Conservation (phyloP, 2,329 filamentous ascomycete genomes). For the Dothistroma septosporum region DNA sequence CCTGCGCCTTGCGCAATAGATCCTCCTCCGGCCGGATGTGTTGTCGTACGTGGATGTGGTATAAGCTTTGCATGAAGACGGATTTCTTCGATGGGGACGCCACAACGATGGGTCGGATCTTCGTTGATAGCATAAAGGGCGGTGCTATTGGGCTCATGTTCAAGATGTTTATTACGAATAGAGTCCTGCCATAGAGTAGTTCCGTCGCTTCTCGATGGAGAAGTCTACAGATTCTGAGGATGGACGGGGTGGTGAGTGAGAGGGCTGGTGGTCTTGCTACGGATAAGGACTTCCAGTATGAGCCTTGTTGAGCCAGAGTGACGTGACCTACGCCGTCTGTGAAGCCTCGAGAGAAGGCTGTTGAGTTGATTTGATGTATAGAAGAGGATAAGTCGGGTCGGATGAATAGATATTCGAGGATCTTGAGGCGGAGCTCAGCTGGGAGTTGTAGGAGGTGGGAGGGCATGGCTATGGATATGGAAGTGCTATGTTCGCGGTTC, state of each 20-base stretch:
- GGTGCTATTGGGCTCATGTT: constrained; percentile 3
- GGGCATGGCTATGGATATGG: background rate
- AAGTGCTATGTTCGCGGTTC: background rate
- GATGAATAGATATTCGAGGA: background rate
- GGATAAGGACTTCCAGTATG: constrained; percentile 11
- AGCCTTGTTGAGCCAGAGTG: background rate
- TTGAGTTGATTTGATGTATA: background rate
- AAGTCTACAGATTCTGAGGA: constrained; percentile 8
- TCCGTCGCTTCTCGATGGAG: constrained; percentile 14
- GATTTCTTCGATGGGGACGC: constrained; percentile 4
- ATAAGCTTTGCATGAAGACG: constrained; percentile 13
- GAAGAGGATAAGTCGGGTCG: background rate
- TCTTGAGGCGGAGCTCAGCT: background rate
- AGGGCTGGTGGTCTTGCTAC: constrained; percentile 14
- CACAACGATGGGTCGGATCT: background rate
- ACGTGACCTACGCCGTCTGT: constrained; percentile 4
- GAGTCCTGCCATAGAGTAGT: constrained; percentile 10
- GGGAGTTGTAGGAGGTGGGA: background rate
- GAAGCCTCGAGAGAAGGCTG: background rate
- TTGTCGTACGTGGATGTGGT: constrained; percentile 12
- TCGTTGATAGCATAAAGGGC: background rate
- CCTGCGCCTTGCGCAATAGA: constrained; percentile 11
- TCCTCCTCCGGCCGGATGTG: constrained; percentile 14
- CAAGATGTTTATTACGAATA: constrained; percentile 15
- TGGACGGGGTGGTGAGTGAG: constrained; percentile 2